Conservation (phyloP, 495 filamentous ascomycete species). For the Xylaria scruposa region DNA sequence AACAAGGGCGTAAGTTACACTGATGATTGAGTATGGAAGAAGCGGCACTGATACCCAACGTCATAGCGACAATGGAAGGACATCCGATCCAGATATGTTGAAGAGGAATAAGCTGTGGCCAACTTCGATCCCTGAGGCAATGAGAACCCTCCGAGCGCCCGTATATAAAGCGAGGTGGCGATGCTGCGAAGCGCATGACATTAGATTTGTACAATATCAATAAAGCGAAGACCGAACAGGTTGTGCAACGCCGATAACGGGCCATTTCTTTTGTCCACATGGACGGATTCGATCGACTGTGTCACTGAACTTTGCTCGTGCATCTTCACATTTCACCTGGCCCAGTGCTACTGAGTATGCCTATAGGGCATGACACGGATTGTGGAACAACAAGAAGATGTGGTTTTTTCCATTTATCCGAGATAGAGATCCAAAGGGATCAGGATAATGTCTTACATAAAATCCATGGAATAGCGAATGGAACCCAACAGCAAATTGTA, state of each 20-base stretch:
- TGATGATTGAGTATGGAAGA: not conserved
- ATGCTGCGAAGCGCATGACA: constrained; percentile 8
- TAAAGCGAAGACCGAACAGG: constrained; percentile 18
- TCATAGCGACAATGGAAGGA: constrained; percentile 99
- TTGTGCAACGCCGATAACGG: constrained; percentile 47
- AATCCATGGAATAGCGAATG: not conserved
- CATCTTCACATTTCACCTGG: not conserved
- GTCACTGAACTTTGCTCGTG: not conserved
- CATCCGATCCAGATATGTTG: constrained; percentile 85
- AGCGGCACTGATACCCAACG: constrained; percentile 37
- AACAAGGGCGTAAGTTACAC: constrained; percentile 82
- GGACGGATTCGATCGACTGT: not conserved
- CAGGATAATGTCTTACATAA: not conserved
- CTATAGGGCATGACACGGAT: not conserved
- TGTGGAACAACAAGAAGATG: not conserved
- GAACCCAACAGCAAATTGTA: not conserved
- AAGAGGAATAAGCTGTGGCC: constrained; percentile 63
- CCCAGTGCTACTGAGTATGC: not conserved
- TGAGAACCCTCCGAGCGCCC: constrained; percentile 3
- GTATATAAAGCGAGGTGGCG: not conserved
- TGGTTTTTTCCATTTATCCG: not conserved
- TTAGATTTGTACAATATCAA: constrained; percentile 29
- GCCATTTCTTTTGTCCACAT: constrained; percentile 57
- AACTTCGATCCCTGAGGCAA: constrained; percentile 25
- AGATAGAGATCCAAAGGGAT: too few species aligned